phyloP scores from a whole-genome alignment of 441 rosid genomes.

The Pelargonium exstipulatum region DNA sequence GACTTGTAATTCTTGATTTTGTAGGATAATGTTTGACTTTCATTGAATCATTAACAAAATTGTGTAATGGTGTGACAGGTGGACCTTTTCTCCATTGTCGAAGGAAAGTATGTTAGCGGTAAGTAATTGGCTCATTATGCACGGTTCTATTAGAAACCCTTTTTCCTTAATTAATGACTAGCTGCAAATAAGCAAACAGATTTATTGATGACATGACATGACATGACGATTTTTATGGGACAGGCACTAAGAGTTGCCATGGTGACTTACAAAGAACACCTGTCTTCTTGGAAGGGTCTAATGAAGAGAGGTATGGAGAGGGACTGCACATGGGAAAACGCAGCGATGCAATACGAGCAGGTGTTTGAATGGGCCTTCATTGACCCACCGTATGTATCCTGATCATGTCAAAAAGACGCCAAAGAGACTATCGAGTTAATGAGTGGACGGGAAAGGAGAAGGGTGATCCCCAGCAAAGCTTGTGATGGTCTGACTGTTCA shows the following conservation, averaged over 20 bases:
- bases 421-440: background rate
- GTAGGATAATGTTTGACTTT: background rate
- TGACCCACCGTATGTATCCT: constrained; percentile 62
- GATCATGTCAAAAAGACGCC: constrained; percentile 7
- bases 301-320: constrained; percentile 70
- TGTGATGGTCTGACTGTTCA: too few species aligned
- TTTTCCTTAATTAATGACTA: too few species aligned
- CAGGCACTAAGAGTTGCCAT: constrained; percentile 67
- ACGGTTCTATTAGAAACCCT: background rate
- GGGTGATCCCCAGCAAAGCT: too few species aligned
- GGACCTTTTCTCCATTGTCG: constrained; percentile 72
- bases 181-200: background rate
- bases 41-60: background rate
- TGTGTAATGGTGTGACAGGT: constrained; percentile 43
- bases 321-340: constrained; percentile 80
- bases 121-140: constrained; percentile 23
- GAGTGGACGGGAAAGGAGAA: background rate
- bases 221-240: background rate
- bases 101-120: constrained; percentile 75
- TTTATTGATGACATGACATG: background rate
- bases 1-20: background rate
- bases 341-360: constrained; percentile 77
- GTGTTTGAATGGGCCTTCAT: constrained; percentile 72
- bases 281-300: constrained; percentile 67
- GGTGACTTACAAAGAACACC: constrained; percentile 64